Conservation (phyloP, 129 eudicot genomes). For the Artemisia annua region DNA sequence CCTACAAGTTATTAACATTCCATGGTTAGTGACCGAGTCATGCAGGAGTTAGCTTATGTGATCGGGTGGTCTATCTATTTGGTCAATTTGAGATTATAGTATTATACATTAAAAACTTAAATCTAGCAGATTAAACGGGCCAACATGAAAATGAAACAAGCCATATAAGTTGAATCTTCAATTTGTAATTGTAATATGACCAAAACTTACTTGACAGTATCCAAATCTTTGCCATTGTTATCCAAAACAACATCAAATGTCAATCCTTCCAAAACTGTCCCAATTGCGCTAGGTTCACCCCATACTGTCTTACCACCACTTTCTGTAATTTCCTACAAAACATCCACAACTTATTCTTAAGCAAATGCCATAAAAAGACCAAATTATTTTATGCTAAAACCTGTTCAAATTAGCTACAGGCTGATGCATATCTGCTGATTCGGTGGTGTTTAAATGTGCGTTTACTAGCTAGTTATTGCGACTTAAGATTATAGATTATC, state of each 20-base stretch:
- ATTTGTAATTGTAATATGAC: background rate
- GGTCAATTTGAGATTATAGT: background rate
- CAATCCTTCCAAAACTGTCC: slow-evolving; percentile 76
- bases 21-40: slow-evolving; percentile 1
- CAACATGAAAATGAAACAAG: background rate
- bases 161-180: slow-evolving; percentile 1
- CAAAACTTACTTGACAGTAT: slow-evolving; percentile 67
- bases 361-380: background rate
- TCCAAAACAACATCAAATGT: slow-evolving; percentile 87
- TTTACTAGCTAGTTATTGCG: no score
- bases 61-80: background rate
- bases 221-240: slow-evolving; percentile 98
- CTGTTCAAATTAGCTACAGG: background rate
- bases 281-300: slow-evolving; percentile 86
- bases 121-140: background rate
- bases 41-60: background rate
- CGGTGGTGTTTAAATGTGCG: background rate
- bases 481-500: no score
- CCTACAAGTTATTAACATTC: slow-evolving; percentile 33
- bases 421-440: no score
- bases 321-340: slow-evolving; percentile 77
- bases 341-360: background rate
- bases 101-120: no score
- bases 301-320: slow-evolving; percentile 93
- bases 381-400: background rate